Evolutionary conservation across 352 stramenopile species (phyloP).

Genomic region (Phytopythium ostracodes): DNA sequence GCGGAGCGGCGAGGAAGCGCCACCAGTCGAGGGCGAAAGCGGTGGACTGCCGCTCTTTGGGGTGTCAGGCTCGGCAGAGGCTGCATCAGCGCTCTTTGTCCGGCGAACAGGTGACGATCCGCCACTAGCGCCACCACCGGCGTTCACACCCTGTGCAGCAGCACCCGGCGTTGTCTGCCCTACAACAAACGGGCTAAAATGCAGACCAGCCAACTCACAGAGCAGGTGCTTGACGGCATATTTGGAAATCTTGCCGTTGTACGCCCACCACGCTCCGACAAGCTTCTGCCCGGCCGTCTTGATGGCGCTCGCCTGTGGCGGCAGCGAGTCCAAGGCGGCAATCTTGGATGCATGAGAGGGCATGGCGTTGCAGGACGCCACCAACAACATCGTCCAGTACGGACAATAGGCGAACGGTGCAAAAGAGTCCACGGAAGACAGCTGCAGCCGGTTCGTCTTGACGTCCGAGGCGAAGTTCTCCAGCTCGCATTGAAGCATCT

Average conservation of each 20-base stretch:
- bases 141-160: background rate
- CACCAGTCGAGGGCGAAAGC: constrained; percentile 7
- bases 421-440: constrained; percentile 19
- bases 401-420: constrained; percentile 62
- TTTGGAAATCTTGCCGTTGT: constrained; percentile 44
- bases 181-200: constrained; percentile 45
- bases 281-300: constrained; percentile 34
- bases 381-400: constrained; percentile 66
- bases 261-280: constrained; percentile 53
- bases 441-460: constrained; percentile 62
- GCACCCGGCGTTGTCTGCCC: background rate
- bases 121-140: background rate
- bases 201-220: constrained; percentile 56
- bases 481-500: constrained; percentile 49
- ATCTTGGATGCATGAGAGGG: constrained; percentile 56
- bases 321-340: constrained; percentile 28
- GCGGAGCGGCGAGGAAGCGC: constrained; percentile 16
- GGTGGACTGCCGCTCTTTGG: background rate
- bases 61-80: background rate
- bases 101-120: background rate
- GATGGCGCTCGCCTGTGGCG: constrained; percentile 12
- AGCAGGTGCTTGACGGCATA: constrained; percentile 53
- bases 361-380: constrained; percentile 46
- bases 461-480: constrained; percentile 55
- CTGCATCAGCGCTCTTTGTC: background rate